Conservation (phyloP, 164 flowering plant species). For the Liquidambar formosana region DNA sequence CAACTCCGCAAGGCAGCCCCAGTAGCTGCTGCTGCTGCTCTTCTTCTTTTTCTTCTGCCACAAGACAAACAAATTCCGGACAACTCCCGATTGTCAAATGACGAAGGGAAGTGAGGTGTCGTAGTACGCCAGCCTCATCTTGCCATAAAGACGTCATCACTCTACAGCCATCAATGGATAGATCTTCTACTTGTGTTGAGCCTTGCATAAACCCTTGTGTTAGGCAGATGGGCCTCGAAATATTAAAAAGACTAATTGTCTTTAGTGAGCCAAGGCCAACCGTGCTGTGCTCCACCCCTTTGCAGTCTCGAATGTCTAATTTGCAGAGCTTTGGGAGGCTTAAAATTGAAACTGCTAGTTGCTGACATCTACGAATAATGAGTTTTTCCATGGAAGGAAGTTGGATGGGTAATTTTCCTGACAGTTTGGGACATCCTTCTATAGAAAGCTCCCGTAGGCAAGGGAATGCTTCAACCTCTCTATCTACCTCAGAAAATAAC, state of each 20-base stretch:
- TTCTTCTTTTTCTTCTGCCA: too few relatives aligned
- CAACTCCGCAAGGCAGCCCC: too few relatives aligned
- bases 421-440: slow-evolving; percentile 5
- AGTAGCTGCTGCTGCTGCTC: too few relatives aligned
- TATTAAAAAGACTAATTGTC: not conserved
- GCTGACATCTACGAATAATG: not conserved
- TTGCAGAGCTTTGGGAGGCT: not conserved
- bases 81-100: not conserved
- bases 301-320: not conserved
- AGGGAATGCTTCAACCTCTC: not conserved
- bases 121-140: too few relatives aligned
- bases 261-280: not conserved
- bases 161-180: too few relatives aligned
- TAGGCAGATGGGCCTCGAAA: too few relatives aligned
- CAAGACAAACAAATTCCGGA: not conserved
- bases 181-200: too few relatives aligned
- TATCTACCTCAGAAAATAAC: not conserved
- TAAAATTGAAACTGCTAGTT: not conserved
- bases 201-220: too few relatives aligned
- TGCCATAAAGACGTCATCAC: too few relatives aligned
- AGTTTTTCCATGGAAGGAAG: slow-evolving; percentile 11
- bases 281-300: not conserved
- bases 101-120: too few relatives aligned
- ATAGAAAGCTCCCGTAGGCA: slow-evolving; percentile 2
- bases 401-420: not conserved